Evolutionary conservation across 1,284 basidiomycete genomes (phyloP).

Genomic region (Microbotryum silenes-acaulis): DNA sequence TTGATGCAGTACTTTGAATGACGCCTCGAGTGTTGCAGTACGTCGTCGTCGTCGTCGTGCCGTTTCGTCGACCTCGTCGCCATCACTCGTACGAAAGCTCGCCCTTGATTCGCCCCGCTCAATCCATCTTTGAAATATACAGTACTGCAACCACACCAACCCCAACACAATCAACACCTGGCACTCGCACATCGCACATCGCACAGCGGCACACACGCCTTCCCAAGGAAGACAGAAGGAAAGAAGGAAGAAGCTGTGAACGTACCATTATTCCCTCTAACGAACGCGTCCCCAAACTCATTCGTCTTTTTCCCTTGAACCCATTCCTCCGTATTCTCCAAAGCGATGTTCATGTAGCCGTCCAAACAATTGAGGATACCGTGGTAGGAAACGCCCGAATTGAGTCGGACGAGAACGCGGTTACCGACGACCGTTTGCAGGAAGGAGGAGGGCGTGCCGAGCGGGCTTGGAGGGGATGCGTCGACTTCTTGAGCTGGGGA

Average conservation of each 20-base stretch:
- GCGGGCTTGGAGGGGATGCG: not conserved
- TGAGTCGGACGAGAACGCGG: constrained; percentile 83
- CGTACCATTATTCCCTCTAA: constrained; percentile 87
- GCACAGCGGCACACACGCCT: too few relatives aligned
- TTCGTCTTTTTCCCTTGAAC: constrained; percentile 82
- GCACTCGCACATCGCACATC: too few relatives aligned
- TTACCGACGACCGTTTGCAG: constrained; percentile 71
- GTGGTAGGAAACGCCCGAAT: constrained; percentile 92
- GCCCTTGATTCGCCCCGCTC: too few relatives aligned
- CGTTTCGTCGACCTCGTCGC: too few relatives aligned
- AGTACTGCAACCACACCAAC: constrained; percentile 1
- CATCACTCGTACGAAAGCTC: too few relatives aligned
- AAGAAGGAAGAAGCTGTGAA: constrained; percentile 11
- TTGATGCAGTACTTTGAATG: too few relatives aligned
- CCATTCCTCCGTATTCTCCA: constrained; percentile 94
- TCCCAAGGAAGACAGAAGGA: too few relatives aligned
- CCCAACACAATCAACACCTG: too few relatives aligned
- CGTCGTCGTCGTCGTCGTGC: too few relatives aligned
- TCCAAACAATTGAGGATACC: constrained; percentile 93
- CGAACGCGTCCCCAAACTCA: constrained; percentile 47
- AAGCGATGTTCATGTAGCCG: constrained; percentile 89
- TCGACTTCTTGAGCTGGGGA: not conserved
- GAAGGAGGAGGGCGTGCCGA: constrained; percentile 32
- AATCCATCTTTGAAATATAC: constrained; percentile 10
- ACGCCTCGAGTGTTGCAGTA: too few relatives aligned